Conservation (phyloP, 1,284 basidiomycete genomes). For the Phenoliferia sp. region DNA sequence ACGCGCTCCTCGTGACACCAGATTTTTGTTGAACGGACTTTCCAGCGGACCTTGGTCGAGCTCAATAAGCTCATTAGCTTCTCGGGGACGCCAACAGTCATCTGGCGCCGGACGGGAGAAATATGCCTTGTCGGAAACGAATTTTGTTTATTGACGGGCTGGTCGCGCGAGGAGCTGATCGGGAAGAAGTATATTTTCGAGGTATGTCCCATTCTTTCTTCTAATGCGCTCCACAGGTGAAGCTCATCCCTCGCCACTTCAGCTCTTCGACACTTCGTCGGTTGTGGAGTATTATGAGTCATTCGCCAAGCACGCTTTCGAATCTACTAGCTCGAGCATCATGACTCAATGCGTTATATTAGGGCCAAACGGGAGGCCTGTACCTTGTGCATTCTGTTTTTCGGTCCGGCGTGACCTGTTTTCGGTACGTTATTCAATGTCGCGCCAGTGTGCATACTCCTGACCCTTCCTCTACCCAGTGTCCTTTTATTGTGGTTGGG, state of each 20-base stretch:
- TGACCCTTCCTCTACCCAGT: slow-evolving; percentile 4
- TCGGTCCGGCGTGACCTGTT: slow-evolving; percentile 86
- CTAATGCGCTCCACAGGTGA: no score
- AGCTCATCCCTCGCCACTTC: no score
- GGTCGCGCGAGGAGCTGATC: slow-evolving; percentile 78
- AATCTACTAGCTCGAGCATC: slow-evolving; percentile 83
- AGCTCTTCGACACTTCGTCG: slow-evolving; percentile 34
- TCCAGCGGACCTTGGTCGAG: slow-evolving; percentile 89
- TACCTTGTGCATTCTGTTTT: slow-evolving; percentile 86
- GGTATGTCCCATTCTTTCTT: slow-evolving; percentile 47
- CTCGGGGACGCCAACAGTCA: slow-evolving; percentile 98
- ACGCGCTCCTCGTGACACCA: slow-evolving; percentile 1
- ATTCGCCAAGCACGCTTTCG: slow-evolving; percentile 89
- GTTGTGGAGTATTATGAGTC: slow-evolving; percentile 94
- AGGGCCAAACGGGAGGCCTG: slow-evolving; percentile 72
- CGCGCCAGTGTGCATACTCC: background rate
- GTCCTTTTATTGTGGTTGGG: slow-evolving; percentile 33
- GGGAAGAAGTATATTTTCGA: slow-evolving; percentile 79
- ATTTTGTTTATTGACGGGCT: slow-evolving; percentile 89
- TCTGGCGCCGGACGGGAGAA: slow-evolving; percentile 96
- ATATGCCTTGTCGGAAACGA: slow-evolving; percentile 94
- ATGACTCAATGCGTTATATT: slow-evolving; percentile 83
- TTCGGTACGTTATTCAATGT: slow-evolving; percentile 18
- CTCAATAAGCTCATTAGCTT: slow-evolving; percentile 95
- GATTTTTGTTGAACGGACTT: slow-evolving; percentile 84